Base-by-base conservation (phyloP, 176 grass and related monocot genomes). In the Cocos nucifera region DNA sequence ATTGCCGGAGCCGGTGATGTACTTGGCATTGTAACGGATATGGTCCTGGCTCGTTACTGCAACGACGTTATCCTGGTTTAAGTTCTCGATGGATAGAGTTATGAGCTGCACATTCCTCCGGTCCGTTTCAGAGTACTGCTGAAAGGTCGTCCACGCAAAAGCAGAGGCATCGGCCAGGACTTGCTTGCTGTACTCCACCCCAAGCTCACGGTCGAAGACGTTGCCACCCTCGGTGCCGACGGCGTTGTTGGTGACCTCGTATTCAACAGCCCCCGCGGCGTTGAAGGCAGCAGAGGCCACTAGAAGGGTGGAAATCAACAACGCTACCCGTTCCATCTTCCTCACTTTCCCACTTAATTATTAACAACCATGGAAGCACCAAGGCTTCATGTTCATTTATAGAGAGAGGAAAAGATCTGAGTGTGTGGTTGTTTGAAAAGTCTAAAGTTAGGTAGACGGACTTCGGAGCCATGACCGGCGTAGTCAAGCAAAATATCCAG, bases 1-100 rank as follows among this genome's bases (percentile, higher is more conserved):
- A 20, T 80, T 80, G 19, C 61, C 77, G 68, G 81, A 78, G 29
- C 19, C 25, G 4, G 24, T 75, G 25, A 95, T 70, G 65, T 82
- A 93, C 30, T 51, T 44, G 69, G 80, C 80, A 54, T 83, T 90
- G 48, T 82, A 72, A 54, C 82, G 86, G 79, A 96, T 85, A 60
- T 17, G 32, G 15, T 64, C 66, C 21, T 17, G 21, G 64, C 0
- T 17, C 1, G 82, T 86, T 28, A 58, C 75, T 19, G 90, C 86
- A 2, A 70, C 80, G 14, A 57, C 71, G 53, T 44, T 12, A 8
- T 3, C 35, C 14, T 12, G 9, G 35, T 5, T 19, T 57, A 77
- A 65, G 53, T 70, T 64, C 49, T 90, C 75, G 1, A 90, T 64
- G 28, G 22, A 12, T 15, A 90, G 77, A 21, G 83, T 77, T 17